Evolutionary conservation across 2,329 filamentous ascomycete genomes (phyloP), one percentile per base, ranked within the genome.

Genomic region (Neonectria neomacrospora): DNA sequence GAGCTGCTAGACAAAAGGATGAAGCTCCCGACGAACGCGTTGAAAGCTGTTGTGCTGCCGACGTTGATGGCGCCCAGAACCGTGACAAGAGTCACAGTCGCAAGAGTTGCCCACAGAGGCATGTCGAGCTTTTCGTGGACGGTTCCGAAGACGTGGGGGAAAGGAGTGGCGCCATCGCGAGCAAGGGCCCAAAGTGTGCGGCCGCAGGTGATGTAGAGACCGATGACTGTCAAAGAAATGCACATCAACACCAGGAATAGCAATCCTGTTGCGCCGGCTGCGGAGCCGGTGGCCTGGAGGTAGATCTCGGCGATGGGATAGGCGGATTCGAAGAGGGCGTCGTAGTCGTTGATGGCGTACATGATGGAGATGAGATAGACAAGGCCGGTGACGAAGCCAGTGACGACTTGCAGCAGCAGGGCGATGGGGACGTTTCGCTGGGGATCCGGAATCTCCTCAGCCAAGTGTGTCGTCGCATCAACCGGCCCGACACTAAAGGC

Each of bases 241-340:
- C 75, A 78, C 2, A 80, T 67, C 60, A 81, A 68, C 28, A 81
- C 70, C 32, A 85, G 75, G 2, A 75, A 71, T 0, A 87, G 78
- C 3, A 88, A 75, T 0, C 83, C 85, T 0, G 83, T 80, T 0
- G 86, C 83, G 1, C 85, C 86, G 0, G 79, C 79, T 1, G 77
- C 78, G 1, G 81, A 83, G 0, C 82, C 81, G 0, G 86, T 88
- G 0, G 85, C 86, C 74, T 89, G 86, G 26, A 74, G 80, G 75
- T 91, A 92, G 61, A 92, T 88, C 55, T 89, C 86, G 7, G 88
- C 86, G 12, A 91, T 85, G 0, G 90, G 90, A 68, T 88, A 90
- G 3, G 82, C 76, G 32, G 83, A 83, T 59, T 79, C 78, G 18
- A 82, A 79, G 8, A 78, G 73, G 50, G 86, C 80, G 48, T 88